Evolutionary conservation across 192 early-diverging fungal species (phyloP).

Genomic region (Linnemannia exigua): DNA sequence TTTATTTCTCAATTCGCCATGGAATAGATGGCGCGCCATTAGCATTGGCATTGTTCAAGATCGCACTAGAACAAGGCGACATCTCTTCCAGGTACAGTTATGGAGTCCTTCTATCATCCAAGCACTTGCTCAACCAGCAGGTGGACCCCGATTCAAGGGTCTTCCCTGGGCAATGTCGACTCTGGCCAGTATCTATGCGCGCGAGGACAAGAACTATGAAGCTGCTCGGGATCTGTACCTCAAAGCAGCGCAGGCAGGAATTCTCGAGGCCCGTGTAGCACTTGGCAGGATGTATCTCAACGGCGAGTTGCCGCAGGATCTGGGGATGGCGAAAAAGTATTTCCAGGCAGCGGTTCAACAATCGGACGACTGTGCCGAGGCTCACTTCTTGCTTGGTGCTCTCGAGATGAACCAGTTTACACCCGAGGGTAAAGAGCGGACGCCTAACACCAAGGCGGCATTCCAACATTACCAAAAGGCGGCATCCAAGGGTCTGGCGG

Average conservation of each 20-base stretch:
- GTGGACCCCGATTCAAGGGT: constrained; percentile 29
- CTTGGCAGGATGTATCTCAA: constrained; percentile 58
- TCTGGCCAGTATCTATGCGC: constrained; percentile 61
- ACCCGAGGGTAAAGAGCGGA: constrained; percentile 11
- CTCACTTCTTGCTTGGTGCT: constrained; percentile 37
- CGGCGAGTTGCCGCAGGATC: constrained; percentile 32
- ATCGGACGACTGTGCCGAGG: constrained; percentile 31
- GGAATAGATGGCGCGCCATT: constrained; percentile 54
- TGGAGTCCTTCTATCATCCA: constrained; percentile 59
- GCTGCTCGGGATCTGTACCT: constrained; percentile 62
- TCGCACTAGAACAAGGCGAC: constrained; percentile 59
- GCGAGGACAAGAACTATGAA: constrained; percentile 53
- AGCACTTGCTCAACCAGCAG: constrained; percentile 44
- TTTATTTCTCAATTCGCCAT: not conserved
- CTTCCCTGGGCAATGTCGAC: constrained; percentile 62
- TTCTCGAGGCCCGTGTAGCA: constrained; percentile 52
- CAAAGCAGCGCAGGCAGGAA: constrained; percentile 55
- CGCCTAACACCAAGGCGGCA: constrained; percentile 44
- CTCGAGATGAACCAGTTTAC: constrained; percentile 24
- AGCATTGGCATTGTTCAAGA: constrained; percentile 56
- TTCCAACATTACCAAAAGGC: constrained; percentile 68
- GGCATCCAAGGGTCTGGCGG: constrained; percentile 62
- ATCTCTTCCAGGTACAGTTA: constrained; percentile 60
- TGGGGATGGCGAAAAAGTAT: constrained; percentile 50
- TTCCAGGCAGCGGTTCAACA: constrained; percentile 55